phyloP scores from a whole-genome alignment of 2,329 filamentous ascomycete genomes.

The Juglanconis sp. region DNA sequence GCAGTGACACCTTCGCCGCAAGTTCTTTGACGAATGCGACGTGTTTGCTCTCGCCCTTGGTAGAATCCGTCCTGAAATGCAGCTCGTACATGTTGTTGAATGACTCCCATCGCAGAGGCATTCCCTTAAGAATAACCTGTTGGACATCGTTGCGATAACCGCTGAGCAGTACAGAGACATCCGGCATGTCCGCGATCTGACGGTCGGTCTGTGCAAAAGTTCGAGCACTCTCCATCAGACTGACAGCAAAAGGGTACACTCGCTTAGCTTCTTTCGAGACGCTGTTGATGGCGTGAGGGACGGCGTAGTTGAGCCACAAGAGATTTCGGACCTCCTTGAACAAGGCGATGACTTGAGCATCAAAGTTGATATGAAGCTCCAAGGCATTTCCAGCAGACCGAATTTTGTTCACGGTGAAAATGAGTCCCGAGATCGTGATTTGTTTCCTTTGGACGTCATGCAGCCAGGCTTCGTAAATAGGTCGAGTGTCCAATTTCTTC shows the following conservation, averaged over 20 bases:
- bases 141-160: constrained; percentile 93
- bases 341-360: constrained; percentile 91
- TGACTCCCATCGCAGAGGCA: constrained; percentile 92
- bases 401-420: constrained; percentile 87
- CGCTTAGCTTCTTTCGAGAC: constrained; percentile 98
- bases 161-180: constrained; percentile 82
- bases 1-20: constrained; percentile 76
- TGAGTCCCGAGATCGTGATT: constrained; percentile 83
- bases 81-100: constrained; percentile 97
- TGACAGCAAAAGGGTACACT: constrained; percentile 96
- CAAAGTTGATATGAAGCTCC: constrained; percentile 92
- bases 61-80: constrained; percentile 60
- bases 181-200: constrained; percentile 78
- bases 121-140: constrained; percentile 75
- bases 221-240: constrained; percentile 96
- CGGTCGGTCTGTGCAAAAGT: constrained; percentile 86
- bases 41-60: constrained; percentile 74
- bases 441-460: constrained; percentile 85
- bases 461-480: constrained; percentile 94
- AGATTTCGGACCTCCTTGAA: constrained; percentile 99
- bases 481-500: constrained; percentile 89
- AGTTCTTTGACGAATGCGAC: constrained; percentile 96
- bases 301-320: constrained; percentile 89
- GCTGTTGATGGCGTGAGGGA: constrained; percentile 91
- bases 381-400: constrained; percentile 85